These are phyloP conservation scores for Ogataea glucozyma DNA, from an alignment of 805 yeast genomes.

Conservation along the genomic window DNA sequence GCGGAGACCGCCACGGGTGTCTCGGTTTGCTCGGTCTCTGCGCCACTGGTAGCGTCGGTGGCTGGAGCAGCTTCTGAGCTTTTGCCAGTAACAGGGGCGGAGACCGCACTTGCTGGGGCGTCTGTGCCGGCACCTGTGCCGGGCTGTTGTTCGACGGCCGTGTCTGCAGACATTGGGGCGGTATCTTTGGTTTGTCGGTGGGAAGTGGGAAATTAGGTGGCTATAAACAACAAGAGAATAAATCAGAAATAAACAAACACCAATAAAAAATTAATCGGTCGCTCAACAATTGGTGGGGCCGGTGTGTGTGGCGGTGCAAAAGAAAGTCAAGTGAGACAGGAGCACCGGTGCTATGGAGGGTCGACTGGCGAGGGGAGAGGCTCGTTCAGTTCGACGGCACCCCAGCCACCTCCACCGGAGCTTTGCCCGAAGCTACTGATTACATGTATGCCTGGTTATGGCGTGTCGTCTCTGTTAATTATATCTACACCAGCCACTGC, in stretches of 20 bases:
- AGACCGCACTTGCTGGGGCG: conserved; percentile 3
- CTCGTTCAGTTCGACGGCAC: too few relatives aligned
- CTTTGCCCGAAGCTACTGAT: too few relatives aligned
- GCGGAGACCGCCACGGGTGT: neutral
- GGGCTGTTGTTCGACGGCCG: conserved; percentile 10
- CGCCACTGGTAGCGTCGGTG: conserved; percentile 3
- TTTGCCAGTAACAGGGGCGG: neutral
- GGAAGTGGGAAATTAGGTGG: neutral
- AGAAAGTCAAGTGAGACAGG: too few relatives aligned
- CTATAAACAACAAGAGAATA: conserved; percentile 2
- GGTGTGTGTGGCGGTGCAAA: conserved; percentile 3
- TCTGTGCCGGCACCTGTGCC: conserved; percentile 8
- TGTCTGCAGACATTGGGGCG: conserved; percentile 8
- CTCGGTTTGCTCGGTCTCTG: neutral
- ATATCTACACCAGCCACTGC: too few relatives aligned
- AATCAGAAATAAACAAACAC: conserved; percentile 3
- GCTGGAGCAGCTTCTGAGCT: conserved; percentile 6
- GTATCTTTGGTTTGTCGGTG: neutral
- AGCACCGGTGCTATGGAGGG: too few relatives aligned
- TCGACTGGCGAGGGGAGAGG: too few relatives aligned
- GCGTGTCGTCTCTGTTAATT: too few relatives aligned
- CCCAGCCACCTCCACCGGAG: too few relatives aligned
- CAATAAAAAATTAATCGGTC: conserved; percentile 7
- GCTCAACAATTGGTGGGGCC: conserved; percentile 8
- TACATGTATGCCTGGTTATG: too few relatives aligned